Evolutionary conservation across 331 rosid species (phyloP), one percentile per base, ranked within the genome.

Genomic region (Spiraea crenata): DNA sequence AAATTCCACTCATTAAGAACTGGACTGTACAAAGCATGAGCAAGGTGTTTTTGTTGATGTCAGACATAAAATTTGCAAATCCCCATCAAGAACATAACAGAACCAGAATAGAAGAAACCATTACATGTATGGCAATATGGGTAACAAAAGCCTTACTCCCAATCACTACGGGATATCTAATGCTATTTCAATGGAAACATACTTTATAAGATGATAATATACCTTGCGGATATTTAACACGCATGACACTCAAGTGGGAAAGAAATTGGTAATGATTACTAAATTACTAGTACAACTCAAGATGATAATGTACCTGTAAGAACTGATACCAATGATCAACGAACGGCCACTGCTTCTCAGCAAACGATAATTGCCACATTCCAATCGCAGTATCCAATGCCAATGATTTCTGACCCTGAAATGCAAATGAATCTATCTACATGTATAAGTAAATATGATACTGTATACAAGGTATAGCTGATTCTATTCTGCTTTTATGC

Each of bases 311-410:
- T 63, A 93, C 98, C 97, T 90, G 97, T 74, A 93, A 82, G 85
- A 93, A 25, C 31, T 25, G 31, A 25, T 2, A 25, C 31, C 31
- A 25, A 25, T 25, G 31, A 25, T 25, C 31, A 60, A 93, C 97
- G 74, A 85, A 77, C 13, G 92, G 93, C 98, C 84, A n/a, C n/a
- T 88, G 96, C 85, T 82, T 93, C 82, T 93, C 98, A 7, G 97
- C 97, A 84, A 90, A 93, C 57, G 90, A 82, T 80, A 93, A 89
- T 80, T 93, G 98, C 97, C 98, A 93, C 98, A 93, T 93, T 77
- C 98, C 97, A 76, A 93, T 93, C 48, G 98, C 98, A 38, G 98
- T 90, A 81, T 93, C 98, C 85, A 93, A 78, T 19, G 98, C 98
- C 79, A 90, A 75, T 63, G 97, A 93, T 80, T 93, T 93, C 80